Conservation (phyloP, 257 asterid species). For the Anisodus tanguticus region DNA sequence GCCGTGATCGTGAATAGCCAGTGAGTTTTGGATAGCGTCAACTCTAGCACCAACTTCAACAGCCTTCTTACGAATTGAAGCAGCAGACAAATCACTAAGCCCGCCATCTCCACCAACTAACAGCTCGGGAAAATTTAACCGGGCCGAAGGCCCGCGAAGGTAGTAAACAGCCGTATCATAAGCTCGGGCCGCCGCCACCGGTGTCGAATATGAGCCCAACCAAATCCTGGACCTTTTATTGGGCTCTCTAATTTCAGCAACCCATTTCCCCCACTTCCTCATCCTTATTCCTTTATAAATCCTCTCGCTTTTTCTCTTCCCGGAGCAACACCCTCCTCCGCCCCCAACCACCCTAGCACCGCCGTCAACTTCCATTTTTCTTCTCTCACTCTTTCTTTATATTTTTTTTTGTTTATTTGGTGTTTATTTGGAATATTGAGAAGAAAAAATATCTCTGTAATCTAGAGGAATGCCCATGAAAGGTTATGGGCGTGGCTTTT, state of each 20-base stretch:
- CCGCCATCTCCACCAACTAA: conserved; percentile 35
- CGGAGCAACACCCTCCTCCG: conserved; percentile 42
- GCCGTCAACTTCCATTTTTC: conserved; percentile 13
- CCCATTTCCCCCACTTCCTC: conserved; percentile 99
- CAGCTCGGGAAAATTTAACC: conserved; percentile 77
- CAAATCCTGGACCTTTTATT: conserved; percentile 87
- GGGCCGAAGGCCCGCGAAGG: conserved; percentile 79
- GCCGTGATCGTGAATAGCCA: neutral
- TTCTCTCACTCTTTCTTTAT: neutral
- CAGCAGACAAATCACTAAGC: conserved; percentile 69
- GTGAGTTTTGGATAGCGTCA: conserved; percentile 60
- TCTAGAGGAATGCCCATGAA: conserved; percentile 25
- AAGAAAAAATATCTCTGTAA: neutral
- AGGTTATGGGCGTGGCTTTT: neutral
- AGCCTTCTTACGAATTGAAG: conserved; percentile 74
- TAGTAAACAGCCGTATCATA: conserved; percentile 89
- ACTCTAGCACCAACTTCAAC: conserved; percentile 85
- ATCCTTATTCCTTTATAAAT: conserved; percentile 83
- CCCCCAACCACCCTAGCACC: conserved; percentile 38
- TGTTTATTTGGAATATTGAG: neutral
- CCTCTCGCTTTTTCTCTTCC: conserved; percentile 54
- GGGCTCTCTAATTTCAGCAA: conserved; percentile 93
- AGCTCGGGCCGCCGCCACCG: conserved; percentile 89
- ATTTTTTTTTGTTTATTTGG: neutral
- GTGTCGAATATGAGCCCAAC: conserved; percentile 85